Conservation (phyloP, 139 green algal species). For the Limnomonas spitsbergensis region DNA sequence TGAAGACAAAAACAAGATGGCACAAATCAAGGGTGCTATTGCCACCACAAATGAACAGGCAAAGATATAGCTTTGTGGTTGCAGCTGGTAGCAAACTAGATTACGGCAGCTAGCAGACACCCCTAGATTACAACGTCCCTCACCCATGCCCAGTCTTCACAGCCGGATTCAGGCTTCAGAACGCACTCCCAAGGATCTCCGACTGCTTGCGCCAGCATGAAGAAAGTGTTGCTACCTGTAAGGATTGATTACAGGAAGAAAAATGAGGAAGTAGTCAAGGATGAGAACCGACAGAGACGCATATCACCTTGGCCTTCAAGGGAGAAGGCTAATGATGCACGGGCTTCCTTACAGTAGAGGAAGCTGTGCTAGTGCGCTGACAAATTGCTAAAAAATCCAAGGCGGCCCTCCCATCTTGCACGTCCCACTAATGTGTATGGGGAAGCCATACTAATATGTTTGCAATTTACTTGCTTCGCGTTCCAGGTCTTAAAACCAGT, state of each 20-base stretch:
- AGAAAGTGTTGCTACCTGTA: conserved; percentile 29
- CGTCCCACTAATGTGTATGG: no score
- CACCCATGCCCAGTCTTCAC: conserved; percentile 29
- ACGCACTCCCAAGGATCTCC: conserved; percentile 33
- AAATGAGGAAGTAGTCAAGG: no score
- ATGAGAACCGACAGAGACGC: no score
- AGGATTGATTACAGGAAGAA: no score
- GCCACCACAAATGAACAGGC: background rate
- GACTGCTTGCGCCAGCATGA: conserved; percentile 40
- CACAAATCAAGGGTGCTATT: no score
- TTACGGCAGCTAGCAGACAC: background rate
- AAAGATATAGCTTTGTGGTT: background rate
- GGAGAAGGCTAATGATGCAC: no score
- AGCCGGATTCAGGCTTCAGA: background rate
- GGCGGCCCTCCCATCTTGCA: no score
- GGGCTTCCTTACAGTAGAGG: no score
- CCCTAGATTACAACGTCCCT: background rate
- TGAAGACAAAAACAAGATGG: background rate
- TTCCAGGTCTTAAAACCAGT: no score
- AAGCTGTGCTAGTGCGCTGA: no score
- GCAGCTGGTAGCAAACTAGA: background rate
- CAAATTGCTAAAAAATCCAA: background rate
- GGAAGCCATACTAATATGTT: no score
- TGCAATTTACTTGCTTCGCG: no score
- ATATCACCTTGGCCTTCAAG: background rate